Conservation (phyloP, 176 grass and related monocot species). For the Elymus sibiricus region DNA sequence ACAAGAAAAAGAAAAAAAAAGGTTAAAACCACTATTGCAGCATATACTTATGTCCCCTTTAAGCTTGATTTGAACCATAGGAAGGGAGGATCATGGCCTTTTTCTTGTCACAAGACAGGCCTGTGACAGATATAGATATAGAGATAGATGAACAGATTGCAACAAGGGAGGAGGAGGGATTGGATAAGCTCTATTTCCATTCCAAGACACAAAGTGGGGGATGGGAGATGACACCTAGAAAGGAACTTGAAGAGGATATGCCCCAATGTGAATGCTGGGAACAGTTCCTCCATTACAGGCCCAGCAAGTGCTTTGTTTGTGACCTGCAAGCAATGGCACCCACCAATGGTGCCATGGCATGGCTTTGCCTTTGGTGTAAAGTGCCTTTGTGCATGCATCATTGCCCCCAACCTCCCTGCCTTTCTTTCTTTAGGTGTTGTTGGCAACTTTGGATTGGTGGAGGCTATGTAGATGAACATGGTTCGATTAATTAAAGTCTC, state of each 20-base stretch:
- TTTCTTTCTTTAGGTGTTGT: slow-evolving; percentile 10
- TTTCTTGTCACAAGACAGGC: slow-evolving; percentile 30
- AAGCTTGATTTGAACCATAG: slow-evolving; percentile 22
- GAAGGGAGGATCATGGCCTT: slow-evolving; percentile 2
- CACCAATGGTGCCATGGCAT: slow-evolving; percentile 38
- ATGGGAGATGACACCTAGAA: slow-evolving; percentile 29
- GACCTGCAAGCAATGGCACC: slow-evolving; percentile 31
- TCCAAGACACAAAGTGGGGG: slow-evolving; percentile 5
- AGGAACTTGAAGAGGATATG: slow-evolving; percentile 41
- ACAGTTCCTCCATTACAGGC: slow-evolving; percentile 44
- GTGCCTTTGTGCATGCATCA: slow-evolving; percentile 33
- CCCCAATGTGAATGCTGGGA: slow-evolving; percentile 25
- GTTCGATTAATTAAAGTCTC: background rate
- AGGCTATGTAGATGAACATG: slow-evolving; percentile 35
- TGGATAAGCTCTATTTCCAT: slow-evolving; percentile 46
- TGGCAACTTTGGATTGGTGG: slow-evolving; percentile 45
- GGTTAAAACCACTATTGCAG: slow-evolving; percentile 7
- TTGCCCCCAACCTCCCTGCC: slow-evolving; percentile 9
- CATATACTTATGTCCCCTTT: background rate
- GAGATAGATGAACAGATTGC: background rate
- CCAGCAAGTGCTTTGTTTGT: slow-evolving; percentile 4
- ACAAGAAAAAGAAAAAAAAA: slow-evolving; percentile 22
- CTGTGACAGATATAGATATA: background rate
- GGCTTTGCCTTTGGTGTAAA: slow-evolving; percentile 31
- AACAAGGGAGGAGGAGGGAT: slow-evolving; percentile 23